phyloP scores from a whole-genome alignment of 306 rosid genomes.

The Cucumis melo region DNA sequence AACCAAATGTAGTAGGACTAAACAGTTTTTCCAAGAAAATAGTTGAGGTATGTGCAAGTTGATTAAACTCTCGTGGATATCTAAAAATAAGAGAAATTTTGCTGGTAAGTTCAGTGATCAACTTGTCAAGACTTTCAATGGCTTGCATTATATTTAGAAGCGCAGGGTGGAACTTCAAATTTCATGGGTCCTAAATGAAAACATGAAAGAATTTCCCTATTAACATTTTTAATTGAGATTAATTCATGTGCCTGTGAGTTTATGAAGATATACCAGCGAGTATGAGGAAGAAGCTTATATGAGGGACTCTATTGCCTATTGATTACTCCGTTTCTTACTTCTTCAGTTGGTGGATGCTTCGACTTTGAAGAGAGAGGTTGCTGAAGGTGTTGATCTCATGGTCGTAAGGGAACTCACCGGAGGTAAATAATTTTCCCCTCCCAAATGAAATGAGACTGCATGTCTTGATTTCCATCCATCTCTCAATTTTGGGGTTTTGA shows the following conservation, averaged over 20 bases:
- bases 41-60: neutral
- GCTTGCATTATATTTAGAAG: neutral
- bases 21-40: too few relatives aligned
- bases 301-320: neutral
- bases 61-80: neutral
- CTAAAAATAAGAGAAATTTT: neutral
- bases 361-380: conserved; percentile 76
- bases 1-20: too few relatives aligned
- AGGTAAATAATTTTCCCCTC: conserved; percentile 31
- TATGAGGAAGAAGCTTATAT: neutral
- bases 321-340: neutral
- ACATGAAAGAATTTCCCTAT: neutral
- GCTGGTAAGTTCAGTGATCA: neutral
- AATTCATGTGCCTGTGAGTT: conserved; percentile 2
- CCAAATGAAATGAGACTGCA: neutral
- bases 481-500: neutral
- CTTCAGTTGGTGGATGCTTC: conserved; percentile 78
- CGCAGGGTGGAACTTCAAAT: neutral
- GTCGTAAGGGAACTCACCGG: conserved; percentile 92
- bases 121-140: neutral
- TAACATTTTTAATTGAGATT: neutral
- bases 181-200: neutral
- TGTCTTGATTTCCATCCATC: neutral
- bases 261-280: neutral
- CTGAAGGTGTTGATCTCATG: conserved; percentile 86